These are phyloP conservation scores for Mycena capillaripes DNA, from an alignment of 768 basidiomycete genomes.

Conservation along the genomic window DNA sequence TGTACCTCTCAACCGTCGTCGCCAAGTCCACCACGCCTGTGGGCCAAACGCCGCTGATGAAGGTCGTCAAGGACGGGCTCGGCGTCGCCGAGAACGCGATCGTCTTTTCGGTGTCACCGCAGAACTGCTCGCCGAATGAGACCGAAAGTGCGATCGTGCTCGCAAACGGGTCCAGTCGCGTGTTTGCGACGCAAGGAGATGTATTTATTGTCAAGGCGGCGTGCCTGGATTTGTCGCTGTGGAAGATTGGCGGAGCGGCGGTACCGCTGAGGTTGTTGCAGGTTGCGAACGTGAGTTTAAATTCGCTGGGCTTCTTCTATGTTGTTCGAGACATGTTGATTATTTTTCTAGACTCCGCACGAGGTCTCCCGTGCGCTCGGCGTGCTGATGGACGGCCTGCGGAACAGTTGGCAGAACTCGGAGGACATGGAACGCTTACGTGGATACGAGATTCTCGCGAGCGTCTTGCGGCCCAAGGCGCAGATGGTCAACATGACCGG, in stretches of 20 bases:
- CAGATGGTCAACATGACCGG: conserved; percentile 83
- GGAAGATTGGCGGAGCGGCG: conserved; percentile 87
- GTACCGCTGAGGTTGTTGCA: conserved; percentile 82
- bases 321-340: background rate
- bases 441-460: conserved; percentile 89
- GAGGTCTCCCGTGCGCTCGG: conserved; percentile 82
- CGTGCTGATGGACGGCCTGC: conserved; percentile 82
- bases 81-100: conserved; percentile 55
- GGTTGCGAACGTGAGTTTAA: conserved; percentile 71
- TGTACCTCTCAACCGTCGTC: conserved; percentile 70
- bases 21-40: conserved; percentile 40
- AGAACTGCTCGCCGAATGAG: conserved; percentile 38
- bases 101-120: conserved; percentile 58
- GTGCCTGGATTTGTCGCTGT: conserved; percentile 80
- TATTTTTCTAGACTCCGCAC: conserved; percentile 69
- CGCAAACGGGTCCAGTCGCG: conserved; percentile 32
- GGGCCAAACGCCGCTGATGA: conserved; percentile 58
- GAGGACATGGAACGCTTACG: conserved; percentile 94
- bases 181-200: conserved; percentile 61
- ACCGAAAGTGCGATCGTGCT: conserved; percentile 25
- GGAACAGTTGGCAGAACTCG: conserved; percentile 92
- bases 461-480: conserved; percentile 79
- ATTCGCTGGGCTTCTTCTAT: background rate
- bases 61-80: conserved; percentile 64
- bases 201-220: conserved; percentile 71